phyloP scores from a whole-genome alignment of 2,329 filamentous ascomycete species.

The Zalaria obscura region DNA sequence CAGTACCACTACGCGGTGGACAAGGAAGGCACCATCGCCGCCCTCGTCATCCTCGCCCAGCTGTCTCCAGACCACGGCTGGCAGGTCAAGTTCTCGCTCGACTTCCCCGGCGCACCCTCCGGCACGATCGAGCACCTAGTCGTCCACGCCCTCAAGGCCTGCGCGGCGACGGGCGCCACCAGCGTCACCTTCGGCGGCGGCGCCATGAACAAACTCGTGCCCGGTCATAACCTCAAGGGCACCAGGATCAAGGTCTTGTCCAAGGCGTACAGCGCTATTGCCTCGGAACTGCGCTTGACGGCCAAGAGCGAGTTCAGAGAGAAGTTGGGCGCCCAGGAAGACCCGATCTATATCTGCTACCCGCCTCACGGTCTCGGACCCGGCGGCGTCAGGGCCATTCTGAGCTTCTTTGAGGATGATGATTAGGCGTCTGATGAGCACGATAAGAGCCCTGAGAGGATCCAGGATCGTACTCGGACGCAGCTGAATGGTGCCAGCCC shows the following conservation, averaged over 20 bases:
- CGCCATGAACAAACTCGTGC: slow-evolving; percentile 57
- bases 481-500: no score
- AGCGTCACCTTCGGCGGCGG: slow-evolving; percentile 79
- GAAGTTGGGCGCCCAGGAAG: slow-evolving; percentile 76
- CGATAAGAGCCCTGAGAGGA: no score
- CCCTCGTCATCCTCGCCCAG: slow-evolving; percentile 71
- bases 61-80: slow-evolving; percentile 70
- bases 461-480: no score
- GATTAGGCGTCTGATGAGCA: slow-evolving; percentile 6
- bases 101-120: slow-evolving; percentile 76
- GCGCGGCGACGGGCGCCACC: slow-evolving; percentile 43
- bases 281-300: slow-evolving; percentile 67
- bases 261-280: slow-evolving; percentile 68
- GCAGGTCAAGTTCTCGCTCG: slow-evolving; percentile 92
- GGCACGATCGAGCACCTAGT: slow-evolving; percentile 79
- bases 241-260: slow-evolving; percentile 68
- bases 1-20: slow-evolving; percentile 75
- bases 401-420: slow-evolving; percentile 78
- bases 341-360: slow-evolving; percentile 81
- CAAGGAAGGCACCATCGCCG: slow-evolving; percentile 54
- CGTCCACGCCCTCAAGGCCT: slow-evolving; percentile 51
- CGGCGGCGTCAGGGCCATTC: slow-evolving; percentile 67
- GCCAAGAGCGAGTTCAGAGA: slow-evolving; percentile 81
- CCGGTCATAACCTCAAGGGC: slow-evolving; percentile 70
- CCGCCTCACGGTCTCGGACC: slow-evolving; percentile 74